phyloP scores from a whole-genome alignment of 2,329 filamentous ascomycete species.

The Plenodomus biglobosus region DNA sequence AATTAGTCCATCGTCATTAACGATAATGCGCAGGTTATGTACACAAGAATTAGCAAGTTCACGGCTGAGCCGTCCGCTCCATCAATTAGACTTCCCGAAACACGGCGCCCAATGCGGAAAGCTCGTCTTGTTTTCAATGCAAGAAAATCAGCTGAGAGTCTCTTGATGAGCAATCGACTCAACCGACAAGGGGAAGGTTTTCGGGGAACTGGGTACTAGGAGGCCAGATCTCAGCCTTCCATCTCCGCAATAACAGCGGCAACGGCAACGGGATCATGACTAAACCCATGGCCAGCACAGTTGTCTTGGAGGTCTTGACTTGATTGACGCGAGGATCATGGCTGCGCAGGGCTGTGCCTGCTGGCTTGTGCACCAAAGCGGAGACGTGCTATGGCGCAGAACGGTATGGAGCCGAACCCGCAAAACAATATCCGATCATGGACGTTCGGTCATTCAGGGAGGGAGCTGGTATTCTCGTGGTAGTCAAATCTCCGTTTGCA shows the following conservation, averaged over 20 bases:
- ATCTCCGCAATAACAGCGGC: not conserved
- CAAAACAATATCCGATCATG: not conserved
- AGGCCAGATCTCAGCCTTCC: not conserved
- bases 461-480: not conserved
- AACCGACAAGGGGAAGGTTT: not conserved
- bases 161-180: not conserved
- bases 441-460: not conserved
- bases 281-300: not conserved
- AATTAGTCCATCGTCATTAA: not conserved
- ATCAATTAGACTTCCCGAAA: conserved; percentile 11
- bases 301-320: not conserved
- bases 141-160: not conserved
- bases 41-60: not conserved
- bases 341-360: not conserved
- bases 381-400: not conserved
- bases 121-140: not conserved
- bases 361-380: not conserved
- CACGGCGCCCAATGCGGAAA: conserved; percentile 4
- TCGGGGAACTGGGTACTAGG: not conserved
- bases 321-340: not conserved
- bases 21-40: not conserved
- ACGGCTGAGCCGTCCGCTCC: not conserved
- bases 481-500: not conserved
- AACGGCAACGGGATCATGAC: not conserved
- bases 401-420: not conserved